Evolutionary conservation across 2,329 filamentous ascomycete species (phyloP).

Genomic region (Pestalotiopsis sp.): DNA sequence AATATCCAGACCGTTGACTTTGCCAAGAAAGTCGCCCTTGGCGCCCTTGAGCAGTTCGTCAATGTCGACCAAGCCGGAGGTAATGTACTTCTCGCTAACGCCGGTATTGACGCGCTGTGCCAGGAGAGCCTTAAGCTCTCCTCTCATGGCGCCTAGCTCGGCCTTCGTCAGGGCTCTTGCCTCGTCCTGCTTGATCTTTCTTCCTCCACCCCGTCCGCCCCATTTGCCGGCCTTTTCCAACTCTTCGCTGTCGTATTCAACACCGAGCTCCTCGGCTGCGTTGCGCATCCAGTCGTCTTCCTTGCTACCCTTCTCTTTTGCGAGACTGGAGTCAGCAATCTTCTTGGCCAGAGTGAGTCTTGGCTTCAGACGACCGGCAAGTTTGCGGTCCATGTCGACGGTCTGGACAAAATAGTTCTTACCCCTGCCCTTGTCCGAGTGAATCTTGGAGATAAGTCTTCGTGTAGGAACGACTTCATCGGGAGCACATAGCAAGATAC

Average conservation of each 20-base stretch:
- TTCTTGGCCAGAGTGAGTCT: constrained; percentile 82
- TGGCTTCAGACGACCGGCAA: constrained; percentile 75
- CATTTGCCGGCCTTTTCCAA: constrained; percentile 67
- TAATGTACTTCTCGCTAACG: constrained; percentile 78
- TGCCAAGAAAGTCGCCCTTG: constrained; percentile 68
- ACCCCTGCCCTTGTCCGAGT: constrained; percentile 57
- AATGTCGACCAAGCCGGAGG: constrained; percentile 82
- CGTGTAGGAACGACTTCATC: constrained; percentile 88
- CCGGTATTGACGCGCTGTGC: constrained; percentile 79
- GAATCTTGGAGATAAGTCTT: constrained; percentile 84
- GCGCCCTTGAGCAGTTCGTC: constrained; percentile 68
- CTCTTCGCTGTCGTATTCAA: constrained; percentile 91
- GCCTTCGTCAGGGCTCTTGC: constrained; percentile 69
- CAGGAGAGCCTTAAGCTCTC: constrained; percentile 73
- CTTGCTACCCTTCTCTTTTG: constrained; percentile 83
- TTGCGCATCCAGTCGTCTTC: constrained; percentile 83
- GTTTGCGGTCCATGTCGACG: constrained; percentile 79
- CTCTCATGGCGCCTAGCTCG: constrained; percentile 70
- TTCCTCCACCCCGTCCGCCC: constrained; percentile 70
- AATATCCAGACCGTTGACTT: constrained; percentile 43
- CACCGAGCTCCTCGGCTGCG: constrained; percentile 88
- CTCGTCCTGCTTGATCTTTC: constrained; percentile 75
- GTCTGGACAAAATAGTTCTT: constrained; percentile 74
- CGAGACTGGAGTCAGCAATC: constrained; percentile 79
- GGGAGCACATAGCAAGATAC: constrained; percentile 85